Base-by-base conservation (phyloP, 805 yeast species). In the Dipodascopsis uninucleata region DNA sequence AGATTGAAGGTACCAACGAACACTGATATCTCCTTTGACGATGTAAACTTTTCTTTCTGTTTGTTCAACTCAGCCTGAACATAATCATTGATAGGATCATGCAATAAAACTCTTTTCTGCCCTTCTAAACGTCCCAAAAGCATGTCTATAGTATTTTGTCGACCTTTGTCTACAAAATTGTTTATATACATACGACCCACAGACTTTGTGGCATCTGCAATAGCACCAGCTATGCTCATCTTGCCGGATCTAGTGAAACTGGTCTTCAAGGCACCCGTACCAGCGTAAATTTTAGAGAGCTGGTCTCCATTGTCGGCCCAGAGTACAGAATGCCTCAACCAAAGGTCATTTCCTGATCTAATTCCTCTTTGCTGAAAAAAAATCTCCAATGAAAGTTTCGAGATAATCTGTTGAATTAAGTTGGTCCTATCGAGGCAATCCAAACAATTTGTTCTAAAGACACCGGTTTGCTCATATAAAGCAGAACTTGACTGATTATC, bases 231-330 rank as follows among this genome's bases (percentile, higher is more conserved):
- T 43, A 93, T 68, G 34, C 90, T 87, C 97, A 89, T 88, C 59
- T 89, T 90, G 20, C 98, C 98, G 23, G 85, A 81, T 61, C 99
- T 76, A 1, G 97, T 85, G 60, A 84, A 93, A 3, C 96, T 87
- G 0, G 96, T 85, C 64, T 93, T 93, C 51, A 93, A 71, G 0
- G 99, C 99, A 49, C 95, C 95, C 0, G 99, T 93, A 23, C 98
- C 97, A 0, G 98, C 90, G 65, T 93, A 93, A 14, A 93, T 90
- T 62, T 86, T 94, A 2, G 96, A 86, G 3, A 93, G 81, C 55
- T 87, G 95, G 64, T 93, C 98, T 45, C 98, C 99, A 64, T 93
- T 93, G 63, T 93, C 96, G 1, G 99, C 99, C 98, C 98, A 93
- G 16, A 93, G 68, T 5, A 85, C 76, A 55, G 89, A 85, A 55